Base-by-base conservation (phyloP, 2,329 filamentous ascomycete genomes). In the Nothopassalora personata region DNA sequence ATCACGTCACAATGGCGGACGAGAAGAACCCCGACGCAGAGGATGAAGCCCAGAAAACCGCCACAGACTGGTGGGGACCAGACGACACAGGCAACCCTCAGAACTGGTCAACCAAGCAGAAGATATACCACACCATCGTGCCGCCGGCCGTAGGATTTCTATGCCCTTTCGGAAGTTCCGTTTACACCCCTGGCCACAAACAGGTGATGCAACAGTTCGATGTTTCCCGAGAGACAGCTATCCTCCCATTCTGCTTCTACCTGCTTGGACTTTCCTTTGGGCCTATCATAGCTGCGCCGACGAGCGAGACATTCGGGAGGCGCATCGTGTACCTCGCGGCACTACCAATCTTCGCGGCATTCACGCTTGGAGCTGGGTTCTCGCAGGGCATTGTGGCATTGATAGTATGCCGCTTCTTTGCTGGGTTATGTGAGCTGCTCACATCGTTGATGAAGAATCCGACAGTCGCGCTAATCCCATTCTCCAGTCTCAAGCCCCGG, bases 321-420 rank as follows among this genome's bases (percentile, higher is more conserved):
- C 75, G 78, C 19, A 72, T 77, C 2, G 76, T 86, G 36, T 86
- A 83, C 68, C 56, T 79, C 0, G 61, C 74, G 1, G 75, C 76
- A 0, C 68, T 79, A 1, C 77, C 78, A 0, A 63, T 83, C 0
- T 81, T 80, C 2, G 76, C 78, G 1, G 66, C 86, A 0, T 87
- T 86, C 67, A 80, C 79, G 0, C 66, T 86, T 1, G 84, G 83
- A 3, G 77, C 79, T 0, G 83, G 79, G 0, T 76, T 83, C 30
- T 76, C 79, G 0, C 74, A 78, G 19, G 78, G 70, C 39, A 81
- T 86, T 15, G 79, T 72, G 0, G 77, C 75, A 0, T 64, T 87
- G 1, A 76, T 79, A 53, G 70, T 85, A 9, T 73, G 83, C 28
- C 76, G 85, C 2, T 85, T 92, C 75, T 89, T 91, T 66, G 89